These are phyloP conservation scores for Flaveria brownii DNA, from an alignment of 129 eudicot species.

Conservation along the genomic window DNA sequence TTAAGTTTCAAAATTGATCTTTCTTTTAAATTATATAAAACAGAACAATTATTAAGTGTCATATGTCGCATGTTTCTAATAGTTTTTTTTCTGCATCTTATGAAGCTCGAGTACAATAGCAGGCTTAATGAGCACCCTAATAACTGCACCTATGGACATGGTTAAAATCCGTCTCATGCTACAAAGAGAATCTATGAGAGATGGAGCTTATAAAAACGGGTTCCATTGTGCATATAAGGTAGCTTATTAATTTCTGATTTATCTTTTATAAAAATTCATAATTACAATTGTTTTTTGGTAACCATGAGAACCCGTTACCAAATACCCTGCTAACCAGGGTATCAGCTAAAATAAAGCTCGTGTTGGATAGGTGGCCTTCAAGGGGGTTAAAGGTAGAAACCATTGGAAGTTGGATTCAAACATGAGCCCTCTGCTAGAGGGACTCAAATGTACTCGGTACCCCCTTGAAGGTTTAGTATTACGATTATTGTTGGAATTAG, in stretches of 20 bases:
- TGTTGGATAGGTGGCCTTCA: no score
- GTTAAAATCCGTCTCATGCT: conserved; percentile 93
- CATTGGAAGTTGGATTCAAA: no score
- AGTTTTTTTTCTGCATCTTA: conserved; percentile 26
- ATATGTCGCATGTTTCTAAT: conserved; percentile 5
- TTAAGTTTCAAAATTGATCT: not conserved
- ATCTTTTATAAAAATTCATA: not conserved
- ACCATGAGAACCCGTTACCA: no score
- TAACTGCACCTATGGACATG: conserved; percentile 93
- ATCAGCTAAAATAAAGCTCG: no score
- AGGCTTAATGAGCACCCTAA: conserved; percentile 74
- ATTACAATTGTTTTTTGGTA: not conserved
- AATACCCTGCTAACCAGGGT: no score
- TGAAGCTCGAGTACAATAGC: conserved; percentile 92
- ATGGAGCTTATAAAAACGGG: conserved; percentile 71
- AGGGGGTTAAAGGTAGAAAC: no score
- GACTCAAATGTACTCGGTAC: no score
- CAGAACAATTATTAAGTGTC: not conserved
- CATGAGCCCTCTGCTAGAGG: no score
- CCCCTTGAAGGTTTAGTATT: no score
- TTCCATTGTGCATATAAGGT: conserved; percentile 93
- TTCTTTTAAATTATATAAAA: not conserved
- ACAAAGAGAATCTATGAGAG: conserved; percentile 66
- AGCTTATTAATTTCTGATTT: conserved; percentile 10
- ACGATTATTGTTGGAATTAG: not conserved